These are phyloP conservation scores for Colletotrichum camelliae DNA, from an alignment of 2,329 filamentous ascomycete species.

Conservation along the genomic window DNA sequence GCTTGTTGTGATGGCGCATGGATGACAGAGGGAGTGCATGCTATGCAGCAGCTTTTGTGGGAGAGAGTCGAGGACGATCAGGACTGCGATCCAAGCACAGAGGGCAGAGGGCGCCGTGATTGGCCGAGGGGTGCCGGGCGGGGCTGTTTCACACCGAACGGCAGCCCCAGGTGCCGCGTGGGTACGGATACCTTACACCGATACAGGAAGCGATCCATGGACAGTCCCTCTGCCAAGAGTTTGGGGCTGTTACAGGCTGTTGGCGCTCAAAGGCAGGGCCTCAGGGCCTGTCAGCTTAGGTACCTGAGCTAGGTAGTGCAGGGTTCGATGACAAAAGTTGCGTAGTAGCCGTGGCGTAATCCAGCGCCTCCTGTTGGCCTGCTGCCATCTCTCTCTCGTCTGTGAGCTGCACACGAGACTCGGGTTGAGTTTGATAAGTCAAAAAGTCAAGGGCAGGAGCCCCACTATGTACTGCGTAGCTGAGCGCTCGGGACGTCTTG, in stretches of 20 bases:
- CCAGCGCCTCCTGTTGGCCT: neutral
- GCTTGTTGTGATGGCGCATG: slow-evolving; percentile 1
- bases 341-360: slow-evolving; percentile 1
- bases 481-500: slow-evolving; percentile 9
- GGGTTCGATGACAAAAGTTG: neutral
- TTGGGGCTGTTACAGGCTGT: slow-evolving; percentile 17
- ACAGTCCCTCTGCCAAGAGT: slow-evolving; percentile 12
- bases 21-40: neutral
- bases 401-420: neutral
- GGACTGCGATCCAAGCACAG: neutral
- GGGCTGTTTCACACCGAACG: slow-evolving; percentile 6
- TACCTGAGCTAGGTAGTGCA: no score
- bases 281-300: no score
- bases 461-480: neutral
- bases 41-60: no score
- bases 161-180: slow-evolving; percentile 7
- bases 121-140: neutral
- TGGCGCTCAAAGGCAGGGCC: no score
- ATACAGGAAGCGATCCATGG: neutral
- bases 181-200: neutral
- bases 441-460: neutral
- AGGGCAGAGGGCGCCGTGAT: neutral
- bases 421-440: neutral
- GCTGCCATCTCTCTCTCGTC: neutral
- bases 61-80: slow-evolving; percentile 1